Percentiles rank a stretch among this genome's conserved stretches.
Evolutionary conservation across 2,329 filamentous ascomycete genomes (phyloP).

Genomic region (Ascochyta lentis): DNA sequence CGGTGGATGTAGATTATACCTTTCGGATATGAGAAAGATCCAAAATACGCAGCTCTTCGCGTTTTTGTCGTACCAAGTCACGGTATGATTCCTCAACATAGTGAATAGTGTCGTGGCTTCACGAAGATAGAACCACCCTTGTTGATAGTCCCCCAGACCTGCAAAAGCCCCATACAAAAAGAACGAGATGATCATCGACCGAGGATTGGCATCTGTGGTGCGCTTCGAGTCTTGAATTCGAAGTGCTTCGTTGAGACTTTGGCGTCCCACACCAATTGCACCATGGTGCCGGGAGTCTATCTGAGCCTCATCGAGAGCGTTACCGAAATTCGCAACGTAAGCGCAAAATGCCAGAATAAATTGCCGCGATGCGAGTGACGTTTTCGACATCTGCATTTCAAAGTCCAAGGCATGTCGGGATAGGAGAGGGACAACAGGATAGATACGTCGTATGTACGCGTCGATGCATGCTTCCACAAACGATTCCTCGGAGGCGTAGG

Average conservation of each 20-base stretch:
- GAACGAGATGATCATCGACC: slow-evolving; percentile 71
- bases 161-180: slow-evolving; percentile 78
- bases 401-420: slow-evolving; percentile 25
- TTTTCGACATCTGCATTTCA: slow-evolving; percentile 27
- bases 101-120: slow-evolving; percentile 72
- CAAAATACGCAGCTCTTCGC: slow-evolving; percentile 29
- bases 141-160: slow-evolving; percentile 74
- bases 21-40: slow-evolving; percentile 36
- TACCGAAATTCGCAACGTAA: slow-evolving; percentile 42
- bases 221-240: slow-evolving; percentile 22
- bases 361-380: slow-evolving; percentile 34
- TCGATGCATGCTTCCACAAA: slow-evolving; percentile 70
- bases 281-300: background rate
- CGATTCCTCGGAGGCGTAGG: slow-evolving; percentile 47
- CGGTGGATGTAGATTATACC: slow-evolving; percentile 14
- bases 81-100: slow-evolving; percentile 22
- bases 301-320: slow-evolving; percentile 15
- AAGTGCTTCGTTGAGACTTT: slow-evolving; percentile 38
- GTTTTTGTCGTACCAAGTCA: slow-evolving; percentile 22
- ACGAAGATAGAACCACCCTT: slow-evolving; percentile 79
- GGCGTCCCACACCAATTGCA: slow-evolving; percentile 4
- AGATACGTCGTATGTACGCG: slow-evolving; percentile 73
- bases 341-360: slow-evolving; percentile 49
- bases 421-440: slow-evolving; percentile 56
- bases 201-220: slow-evolving; percentile 29